Percentiles rank a stretch among this genome's conserved stretches.
Conservation (phyloP, 306 rosid genomes). For the Corylus avellana region DNA sequence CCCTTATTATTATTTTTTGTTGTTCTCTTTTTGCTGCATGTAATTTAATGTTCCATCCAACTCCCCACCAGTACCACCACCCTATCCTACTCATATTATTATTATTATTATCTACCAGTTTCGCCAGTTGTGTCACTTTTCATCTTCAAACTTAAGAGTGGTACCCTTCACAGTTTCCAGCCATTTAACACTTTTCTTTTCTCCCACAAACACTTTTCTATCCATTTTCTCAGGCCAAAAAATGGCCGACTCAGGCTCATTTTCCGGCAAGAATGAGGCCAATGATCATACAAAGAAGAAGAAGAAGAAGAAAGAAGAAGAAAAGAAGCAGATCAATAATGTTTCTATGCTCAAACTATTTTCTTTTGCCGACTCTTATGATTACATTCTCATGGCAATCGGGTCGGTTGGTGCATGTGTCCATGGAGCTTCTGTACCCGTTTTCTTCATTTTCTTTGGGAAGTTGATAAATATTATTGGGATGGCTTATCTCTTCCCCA, state of each 20-base stretch:
- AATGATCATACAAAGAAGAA: constrained; percentile 15
- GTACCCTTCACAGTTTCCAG: neutral
- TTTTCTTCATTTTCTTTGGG: constrained; percentile 91
- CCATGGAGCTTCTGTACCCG: constrained; percentile 96
- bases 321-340: constrained; percentile 39
- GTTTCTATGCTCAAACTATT: constrained; percentile 69
- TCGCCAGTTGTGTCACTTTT: neutral
- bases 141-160: neutral
- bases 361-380: constrained; percentile 78
- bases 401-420: constrained; percentile 85
- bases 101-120: neutral
- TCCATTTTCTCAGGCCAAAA: neutral
- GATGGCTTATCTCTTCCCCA: constrained; percentile 85
- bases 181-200: neutral
- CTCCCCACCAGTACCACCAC: neutral
- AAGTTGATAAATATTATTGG: constrained; percentile 84
- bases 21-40: neutral
- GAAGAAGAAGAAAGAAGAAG: constrained; percentile 27
- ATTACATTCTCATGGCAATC: constrained; percentile 59
- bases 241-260: constrained; percentile 22
- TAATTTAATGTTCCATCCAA: constrained; percentile 8
- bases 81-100: neutral
- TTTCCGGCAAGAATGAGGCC: constrained; percentile 3
- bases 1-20: neutral
- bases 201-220: neutral